phyloP scores from a whole-genome alignment of 257 asterid species.

The Eucommia ulmoides region DNA sequence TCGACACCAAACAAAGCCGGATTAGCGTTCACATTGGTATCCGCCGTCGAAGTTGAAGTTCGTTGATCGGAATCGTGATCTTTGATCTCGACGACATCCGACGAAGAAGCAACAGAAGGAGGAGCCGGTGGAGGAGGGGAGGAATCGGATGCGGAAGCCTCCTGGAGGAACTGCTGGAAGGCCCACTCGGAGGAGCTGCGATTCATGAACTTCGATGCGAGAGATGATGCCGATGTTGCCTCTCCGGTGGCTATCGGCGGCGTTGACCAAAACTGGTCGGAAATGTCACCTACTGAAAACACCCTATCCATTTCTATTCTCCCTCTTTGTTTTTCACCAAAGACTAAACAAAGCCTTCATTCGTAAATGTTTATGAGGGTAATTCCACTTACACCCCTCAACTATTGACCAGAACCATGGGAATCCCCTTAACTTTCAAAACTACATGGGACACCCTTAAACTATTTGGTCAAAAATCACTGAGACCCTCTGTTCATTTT shows the following conservation, averaged over 20 bases:
- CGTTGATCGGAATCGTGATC: conserved; percentile 1
- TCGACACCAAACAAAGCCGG: conserved; percentile 10
- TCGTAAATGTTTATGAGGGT: too few species aligned
- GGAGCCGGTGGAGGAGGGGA: conserved; percentile 9
- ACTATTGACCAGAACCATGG: too few species aligned
- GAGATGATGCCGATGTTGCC: conserved; percentile 21
- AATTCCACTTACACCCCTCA: too few species aligned
- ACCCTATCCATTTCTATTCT: too few species aligned
- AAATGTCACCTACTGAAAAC: too few species aligned
- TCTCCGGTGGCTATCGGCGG: conserved; percentile 20
- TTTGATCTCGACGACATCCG: conserved; percentile 27
- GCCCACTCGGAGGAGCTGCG: conserved; percentile 94
- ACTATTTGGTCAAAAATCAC: too few species aligned
- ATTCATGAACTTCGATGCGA: conserved; percentile 38
- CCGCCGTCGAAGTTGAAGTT: not conserved
- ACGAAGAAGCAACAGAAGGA: conserved; percentile 15
- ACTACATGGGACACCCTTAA: too few species aligned
- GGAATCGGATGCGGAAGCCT: conserved; percentile 39
- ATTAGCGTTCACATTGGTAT: not conserved
- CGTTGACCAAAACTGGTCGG: conserved; percentile 15
- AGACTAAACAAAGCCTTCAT: too few species aligned
- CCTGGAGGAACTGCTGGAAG: conserved; percentile 73
- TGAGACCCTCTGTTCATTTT: too few species aligned
- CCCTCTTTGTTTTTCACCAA: too few species aligned
- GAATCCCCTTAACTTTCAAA: too few species aligned